These are phyloP conservation scores for Senna tora DNA, from an alignment of 306 rosid genomes.

Conservation along the genomic window DNA sequence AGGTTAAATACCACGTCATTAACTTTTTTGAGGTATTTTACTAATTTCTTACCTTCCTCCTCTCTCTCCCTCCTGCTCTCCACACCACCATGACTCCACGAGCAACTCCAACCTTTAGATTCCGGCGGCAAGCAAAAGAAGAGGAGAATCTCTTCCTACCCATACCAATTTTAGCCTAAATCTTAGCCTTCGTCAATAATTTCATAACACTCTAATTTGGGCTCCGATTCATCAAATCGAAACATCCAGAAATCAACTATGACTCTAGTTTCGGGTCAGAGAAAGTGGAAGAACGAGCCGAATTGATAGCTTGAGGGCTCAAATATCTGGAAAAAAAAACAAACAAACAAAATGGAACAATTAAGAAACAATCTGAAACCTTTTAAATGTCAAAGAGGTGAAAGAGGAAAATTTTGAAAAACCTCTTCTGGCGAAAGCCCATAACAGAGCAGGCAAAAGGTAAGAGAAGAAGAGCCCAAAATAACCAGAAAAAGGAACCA, in stretches of 20 bases:
- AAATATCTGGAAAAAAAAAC: conserved; percentile 42
- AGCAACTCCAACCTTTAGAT: too few relatives aligned
- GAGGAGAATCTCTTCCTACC: too few relatives aligned
- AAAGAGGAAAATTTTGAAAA: conserved; percentile 26
- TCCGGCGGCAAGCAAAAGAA: too few relatives aligned
- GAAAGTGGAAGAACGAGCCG: conserved; percentile 26
- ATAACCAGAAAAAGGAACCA: conserved; percentile 39
- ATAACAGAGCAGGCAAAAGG: conserved; percentile 53
- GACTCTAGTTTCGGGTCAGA: conserved; percentile 44
- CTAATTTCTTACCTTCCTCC: too few relatives aligned
- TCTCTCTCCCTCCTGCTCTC: too few relatives aligned
- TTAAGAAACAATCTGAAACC: neutral
- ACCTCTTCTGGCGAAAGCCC: conserved; percentile 59
- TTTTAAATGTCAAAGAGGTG: neutral
- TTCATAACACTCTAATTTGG: conserved; percentile 14
- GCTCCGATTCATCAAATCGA: conserved; percentile 15
- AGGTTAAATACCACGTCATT: too few relatives aligned
- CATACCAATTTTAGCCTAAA: too few relatives aligned
- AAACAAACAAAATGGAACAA: neutral
- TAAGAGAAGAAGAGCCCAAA: conserved; percentile 53
- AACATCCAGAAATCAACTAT: conserved; percentile 27
- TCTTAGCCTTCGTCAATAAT: conserved; percentile 15
- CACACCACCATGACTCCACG: too few relatives aligned
- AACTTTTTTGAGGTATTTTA: too few relatives aligned
- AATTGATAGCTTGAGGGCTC: conserved; percentile 18